Conservation (phyloP, 495 filamentous ascomycete genomes). For the Aspergillus kassunensis region DNA sequence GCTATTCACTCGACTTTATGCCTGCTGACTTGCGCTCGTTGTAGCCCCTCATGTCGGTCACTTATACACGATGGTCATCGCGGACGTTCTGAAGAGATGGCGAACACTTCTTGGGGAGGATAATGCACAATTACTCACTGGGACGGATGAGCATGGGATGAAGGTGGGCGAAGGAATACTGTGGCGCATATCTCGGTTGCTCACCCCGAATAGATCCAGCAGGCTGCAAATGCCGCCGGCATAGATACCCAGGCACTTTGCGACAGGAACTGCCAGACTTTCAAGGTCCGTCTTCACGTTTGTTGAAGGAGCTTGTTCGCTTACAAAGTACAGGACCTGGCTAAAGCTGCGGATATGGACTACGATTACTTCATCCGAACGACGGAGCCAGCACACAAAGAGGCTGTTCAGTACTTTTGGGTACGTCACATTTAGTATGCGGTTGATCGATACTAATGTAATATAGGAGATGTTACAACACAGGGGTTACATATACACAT, state of each 20-base stretch:
- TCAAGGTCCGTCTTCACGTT: slow-evolving; percentile 30
- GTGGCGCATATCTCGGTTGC: neutral
- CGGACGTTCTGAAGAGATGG: slow-evolving; percentile 92
- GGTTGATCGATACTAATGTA: slow-evolving; percentile 1
- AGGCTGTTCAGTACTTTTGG: slow-evolving; percentile 92
- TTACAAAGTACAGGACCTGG: slow-evolving; percentile 50
- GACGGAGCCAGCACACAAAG: slow-evolving; percentile 73
- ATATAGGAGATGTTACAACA: slow-evolving; percentile 61
- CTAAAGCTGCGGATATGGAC: slow-evolving; percentile 59
- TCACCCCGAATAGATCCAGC: slow-evolving; percentile 61
- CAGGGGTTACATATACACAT: slow-evolving; percentile 74
- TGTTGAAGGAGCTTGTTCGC: neutral
- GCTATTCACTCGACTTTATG: neutral
- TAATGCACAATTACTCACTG: slow-evolving; percentile 73
- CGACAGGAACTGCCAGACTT: slow-evolving; percentile 50
- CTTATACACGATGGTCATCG: slow-evolving; percentile 85
- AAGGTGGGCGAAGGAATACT: slow-evolving; percentile 49
- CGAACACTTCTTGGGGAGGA: slow-evolving; percentile 65
- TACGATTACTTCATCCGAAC: slow-evolving; percentile 89
- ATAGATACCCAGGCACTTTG: slow-evolving; percentile 61
- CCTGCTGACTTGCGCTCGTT: slow-evolving; percentile 17
- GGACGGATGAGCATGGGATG: slow-evolving; percentile 98
- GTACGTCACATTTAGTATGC: slow-evolving; percentile 29
- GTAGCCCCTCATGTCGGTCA: slow-evolving; percentile 91
- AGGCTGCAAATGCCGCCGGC: slow-evolving; percentile 65